phyloP scores from a whole-genome alignment of 2,329 filamentous ascomycete genomes.

The Xylariaceae sp. region DNA sequence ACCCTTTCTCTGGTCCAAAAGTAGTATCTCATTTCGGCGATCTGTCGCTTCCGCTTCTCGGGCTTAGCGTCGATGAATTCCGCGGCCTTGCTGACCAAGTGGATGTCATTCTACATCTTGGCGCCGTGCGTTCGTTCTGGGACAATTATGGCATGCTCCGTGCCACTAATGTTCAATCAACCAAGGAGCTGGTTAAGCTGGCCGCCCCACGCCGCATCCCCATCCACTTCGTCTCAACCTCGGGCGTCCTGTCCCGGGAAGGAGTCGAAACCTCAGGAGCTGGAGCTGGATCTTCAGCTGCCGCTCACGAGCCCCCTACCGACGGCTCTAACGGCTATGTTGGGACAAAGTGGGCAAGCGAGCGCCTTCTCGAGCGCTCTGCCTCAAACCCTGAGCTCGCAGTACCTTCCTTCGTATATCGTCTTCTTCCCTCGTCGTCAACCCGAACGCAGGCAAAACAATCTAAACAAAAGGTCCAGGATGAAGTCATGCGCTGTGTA shows the following conservation, averaged over 20 bases:
- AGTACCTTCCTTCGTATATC: conserved; percentile 16
- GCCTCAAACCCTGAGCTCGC: neutral
- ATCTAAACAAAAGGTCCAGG: neutral
- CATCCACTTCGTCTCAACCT: conserved; percentile 24
- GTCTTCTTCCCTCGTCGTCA: conserved; percentile 11
- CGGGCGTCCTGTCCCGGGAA: neutral
- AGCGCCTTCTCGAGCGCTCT: conserved; percentile 34
- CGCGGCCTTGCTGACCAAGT: conserved; percentile 35
- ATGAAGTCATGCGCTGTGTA: conserved; percentile 3
- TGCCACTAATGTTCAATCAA: conserved; percentile 35
- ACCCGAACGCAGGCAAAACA: neutral
- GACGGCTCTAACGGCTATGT: conserved; percentile 16
- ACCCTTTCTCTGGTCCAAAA: conserved; percentile 26
- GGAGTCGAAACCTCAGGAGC: neutral
- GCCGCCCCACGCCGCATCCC: conserved; percentile 9
- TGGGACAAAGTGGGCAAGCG: conserved; percentile 34
- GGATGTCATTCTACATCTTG: conserved; percentile 57
- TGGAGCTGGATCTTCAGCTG: conserved; percentile 29
- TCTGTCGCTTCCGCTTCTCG: conserved; percentile 43
- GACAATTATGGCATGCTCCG: conserved; percentile 37
- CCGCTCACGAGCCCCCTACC: conserved; percentile 18
- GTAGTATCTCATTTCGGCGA: conserved; percentile 44
- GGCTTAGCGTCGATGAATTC: conserved; percentile 41
- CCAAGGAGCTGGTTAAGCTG: conserved; percentile 35
- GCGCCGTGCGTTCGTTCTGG: conserved; percentile 41